Conservation (phyloP, 2,329 filamentous ascomycete genomes). For the Trichoderma pleuroti region DNA sequence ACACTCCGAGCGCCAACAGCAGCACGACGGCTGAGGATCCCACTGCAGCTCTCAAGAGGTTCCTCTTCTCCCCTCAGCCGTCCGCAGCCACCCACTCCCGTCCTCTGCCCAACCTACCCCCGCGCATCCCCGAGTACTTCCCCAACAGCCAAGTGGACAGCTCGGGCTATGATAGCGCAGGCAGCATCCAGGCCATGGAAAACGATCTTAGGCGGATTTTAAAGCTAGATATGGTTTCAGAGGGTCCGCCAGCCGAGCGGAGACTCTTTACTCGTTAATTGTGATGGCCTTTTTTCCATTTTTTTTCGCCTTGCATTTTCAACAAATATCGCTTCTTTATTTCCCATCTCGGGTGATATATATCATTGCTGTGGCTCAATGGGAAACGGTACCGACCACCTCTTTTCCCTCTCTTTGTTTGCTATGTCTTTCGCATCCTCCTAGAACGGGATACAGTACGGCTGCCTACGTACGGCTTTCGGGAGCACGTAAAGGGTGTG, state of each 20-base stretch:
- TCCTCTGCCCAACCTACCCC: not conserved
- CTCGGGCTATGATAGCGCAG: slow-evolving; percentile 20
- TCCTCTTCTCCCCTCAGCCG: slow-evolving; percentile 46
- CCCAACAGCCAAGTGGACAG: slow-evolving; percentile 10
- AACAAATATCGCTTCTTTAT: not conserved
- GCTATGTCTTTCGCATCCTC: slow-evolving; percentile 12
- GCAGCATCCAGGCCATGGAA: slow-evolving; percentile 49
- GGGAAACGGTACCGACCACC: not conserved
- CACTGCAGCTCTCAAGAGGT: slow-evolving; percentile 54
- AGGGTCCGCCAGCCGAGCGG: slow-evolving; percentile 22
- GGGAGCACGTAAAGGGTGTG: not conserved
- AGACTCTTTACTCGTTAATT: slow-evolving; percentile 25
- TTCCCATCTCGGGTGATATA: not conserved
- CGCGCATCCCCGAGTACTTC: not conserved
- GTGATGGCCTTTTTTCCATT: not conserved
- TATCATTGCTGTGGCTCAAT: not conserved
- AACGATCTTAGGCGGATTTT: slow-evolving; percentile 52
- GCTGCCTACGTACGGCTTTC: not conserved
- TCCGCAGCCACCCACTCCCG: not conserved
- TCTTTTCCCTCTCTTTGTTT: slow-evolving; percentile 7
- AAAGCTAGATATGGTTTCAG: slow-evolving; percentile 39
- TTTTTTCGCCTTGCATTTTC: not conserved
- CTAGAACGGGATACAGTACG: slow-evolving; percentile 11
- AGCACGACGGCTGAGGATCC: slow-evolving; percentile 29
- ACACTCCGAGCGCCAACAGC: slow-evolving; percentile 1